phyloP scores from a whole-genome alignment of 148 eudicot species.

The Camellia sinensis region DNA sequence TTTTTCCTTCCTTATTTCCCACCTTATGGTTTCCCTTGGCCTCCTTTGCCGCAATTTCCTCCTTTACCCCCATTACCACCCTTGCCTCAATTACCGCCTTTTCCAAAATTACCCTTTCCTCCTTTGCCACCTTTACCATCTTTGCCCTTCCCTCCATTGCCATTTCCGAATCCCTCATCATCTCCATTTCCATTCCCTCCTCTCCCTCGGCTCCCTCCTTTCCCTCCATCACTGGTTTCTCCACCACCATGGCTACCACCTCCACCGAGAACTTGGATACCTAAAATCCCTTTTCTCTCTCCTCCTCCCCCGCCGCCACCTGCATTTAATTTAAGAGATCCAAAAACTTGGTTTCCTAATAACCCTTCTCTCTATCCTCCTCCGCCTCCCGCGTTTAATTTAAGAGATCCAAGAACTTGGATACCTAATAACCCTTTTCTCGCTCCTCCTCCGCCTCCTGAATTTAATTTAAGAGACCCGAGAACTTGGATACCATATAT shows the following conservation, averaged over 20 bases:
- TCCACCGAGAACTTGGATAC: conserved; percentile 32
- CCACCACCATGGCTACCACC: conserved; percentile 26
- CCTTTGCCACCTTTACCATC: conserved; percentile 20
- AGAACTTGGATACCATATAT: conserved; percentile 36
- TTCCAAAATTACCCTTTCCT: conserved; percentile 28
- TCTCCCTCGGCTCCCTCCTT: conserved; percentile 15
- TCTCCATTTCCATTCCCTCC: conserved; percentile 11
- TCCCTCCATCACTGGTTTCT: conserved; percentile 11
- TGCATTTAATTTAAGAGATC: conserved; percentile 30
- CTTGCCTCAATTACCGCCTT: conserved; percentile 11
- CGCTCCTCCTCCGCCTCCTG: conserved; percentile 13
- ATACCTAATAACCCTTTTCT: conserved; percentile 23
- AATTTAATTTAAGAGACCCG: conserved; percentile 26
- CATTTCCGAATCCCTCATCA: background rate
- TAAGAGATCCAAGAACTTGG: conserved; percentile 30
- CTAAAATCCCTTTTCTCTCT: conserved; percentile 22
- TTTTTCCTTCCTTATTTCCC: conserved; percentile 41
- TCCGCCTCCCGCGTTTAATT: conserved; percentile 20
- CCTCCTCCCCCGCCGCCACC: conserved; percentile 17
- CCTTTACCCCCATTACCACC: conserved; percentile 20
- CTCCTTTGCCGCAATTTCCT: conserved; percentile 24
- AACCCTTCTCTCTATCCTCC: conserved; percentile 10
- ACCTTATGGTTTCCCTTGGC: conserved; percentile 34
- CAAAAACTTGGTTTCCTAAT: conserved; percentile 15
- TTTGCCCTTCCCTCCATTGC: conserved; percentile 16